Conservation (phyloP, 2,329 filamentous ascomycete genomes). For the Trichoderma semiorbis region DNA sequence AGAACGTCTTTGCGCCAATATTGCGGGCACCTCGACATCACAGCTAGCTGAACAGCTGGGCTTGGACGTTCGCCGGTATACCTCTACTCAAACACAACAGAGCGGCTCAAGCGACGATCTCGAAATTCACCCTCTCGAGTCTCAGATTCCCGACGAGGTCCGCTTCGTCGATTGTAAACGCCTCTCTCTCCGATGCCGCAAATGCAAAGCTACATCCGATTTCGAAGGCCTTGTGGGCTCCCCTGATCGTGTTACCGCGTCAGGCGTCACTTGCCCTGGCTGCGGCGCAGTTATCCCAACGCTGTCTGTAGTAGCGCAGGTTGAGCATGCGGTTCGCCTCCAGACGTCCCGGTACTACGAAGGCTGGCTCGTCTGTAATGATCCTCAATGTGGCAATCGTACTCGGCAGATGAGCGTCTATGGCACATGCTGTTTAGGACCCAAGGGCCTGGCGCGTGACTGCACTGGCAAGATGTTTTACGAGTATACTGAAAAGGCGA, state of each 20-base stretch:
- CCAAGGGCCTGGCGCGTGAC: slow-evolving; percentile 76
- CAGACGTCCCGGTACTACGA: slow-evolving; percentile 86
- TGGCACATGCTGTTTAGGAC: slow-evolving; percentile 83
- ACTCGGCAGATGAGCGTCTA: slow-evolving; percentile 94
- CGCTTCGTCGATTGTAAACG: slow-evolving; percentile 81
- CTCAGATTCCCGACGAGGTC: slow-evolving; percentile 85
- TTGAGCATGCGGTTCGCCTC: slow-evolving; percentile 77
- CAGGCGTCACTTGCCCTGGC: slow-evolving; percentile 69
- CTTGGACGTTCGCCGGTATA: slow-evolving; percentile 85
- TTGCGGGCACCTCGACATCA: slow-evolving; percentile 84
- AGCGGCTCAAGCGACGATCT: slow-evolving; percentile 56
- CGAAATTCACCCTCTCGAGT: slow-evolving; percentile 88
- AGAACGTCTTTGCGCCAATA: slow-evolving; percentile 94
- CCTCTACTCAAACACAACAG: slow-evolving; percentile 40
- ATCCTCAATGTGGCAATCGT: slow-evolving; percentile 77
- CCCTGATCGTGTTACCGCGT: slow-evolving; percentile 60
- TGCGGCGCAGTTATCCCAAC: slow-evolving; percentile 66
- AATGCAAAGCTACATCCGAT: slow-evolving; percentile 66
- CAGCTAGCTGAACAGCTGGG: slow-evolving; percentile 91
- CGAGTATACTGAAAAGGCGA: slow-evolving; percentile 80
- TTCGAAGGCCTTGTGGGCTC: slow-evolving; percentile 73
- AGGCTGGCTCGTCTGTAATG: slow-evolving; percentile 86
- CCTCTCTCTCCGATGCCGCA: slow-evolving; percentile 74
- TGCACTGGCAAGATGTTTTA: slow-evolving; percentile 87
- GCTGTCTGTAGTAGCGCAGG: slow-evolving; percentile 76